A percentile compares a stretch with the other conserved stretches of the same genome.
These are phyloP conservation scores for Cercospora sesami DNA, from an alignment of 2,329 filamentous ascomycete genomes.

Conservation along the genomic window DNA sequence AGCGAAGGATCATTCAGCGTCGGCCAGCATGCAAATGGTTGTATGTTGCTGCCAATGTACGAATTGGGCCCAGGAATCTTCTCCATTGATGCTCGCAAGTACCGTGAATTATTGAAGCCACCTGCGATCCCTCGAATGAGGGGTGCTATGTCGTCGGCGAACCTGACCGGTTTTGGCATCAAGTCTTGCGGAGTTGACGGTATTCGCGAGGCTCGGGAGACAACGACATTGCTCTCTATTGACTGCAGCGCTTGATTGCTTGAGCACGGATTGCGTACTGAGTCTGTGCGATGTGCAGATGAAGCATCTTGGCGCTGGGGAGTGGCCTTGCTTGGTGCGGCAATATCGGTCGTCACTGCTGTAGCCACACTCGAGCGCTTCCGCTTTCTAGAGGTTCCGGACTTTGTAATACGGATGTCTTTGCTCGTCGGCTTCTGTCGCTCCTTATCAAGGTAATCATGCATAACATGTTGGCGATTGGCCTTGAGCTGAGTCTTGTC, in stretches of 20 bases:
- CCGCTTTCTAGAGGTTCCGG: slow-evolving; percentile 19
- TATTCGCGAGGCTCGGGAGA: neutral
- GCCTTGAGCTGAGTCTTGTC: slow-evolving; percentile 34
- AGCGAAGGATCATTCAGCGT: slow-evolving; percentile 25
- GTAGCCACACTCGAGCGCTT: slow-evolving; percentile 13
- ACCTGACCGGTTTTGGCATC: slow-evolving; percentile 12
- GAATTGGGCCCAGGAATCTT: slow-evolving; percentile 23
- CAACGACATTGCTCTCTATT: neutral
- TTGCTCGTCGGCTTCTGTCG: slow-evolving; percentile 30
- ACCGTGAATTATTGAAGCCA: slow-evolving; percentile 23
- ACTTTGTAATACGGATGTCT: slow-evolving; percentile 28
- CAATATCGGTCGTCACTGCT: neutral
- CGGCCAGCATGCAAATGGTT: slow-evolving; percentile 33
- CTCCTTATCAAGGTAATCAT: slow-evolving; percentile 37
- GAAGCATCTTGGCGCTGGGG: neutral
- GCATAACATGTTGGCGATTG: slow-evolving; percentile 38
- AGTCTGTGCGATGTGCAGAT: neutral
- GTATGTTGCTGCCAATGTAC: slow-evolving; percentile 21
- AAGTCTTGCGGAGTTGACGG: neutral
- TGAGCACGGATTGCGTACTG: neutral
- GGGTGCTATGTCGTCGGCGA: slow-evolving; percentile 21
- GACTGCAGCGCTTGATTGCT: neutral
- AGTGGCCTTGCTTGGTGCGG: neutral
- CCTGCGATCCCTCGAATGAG: slow-evolving; percentile 22
- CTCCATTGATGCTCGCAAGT: slow-evolving; percentile 18